Evolutionary conservation across 306 rosid genomes (phyloP).

Genomic region (Clitoria ternatea): DNA sequence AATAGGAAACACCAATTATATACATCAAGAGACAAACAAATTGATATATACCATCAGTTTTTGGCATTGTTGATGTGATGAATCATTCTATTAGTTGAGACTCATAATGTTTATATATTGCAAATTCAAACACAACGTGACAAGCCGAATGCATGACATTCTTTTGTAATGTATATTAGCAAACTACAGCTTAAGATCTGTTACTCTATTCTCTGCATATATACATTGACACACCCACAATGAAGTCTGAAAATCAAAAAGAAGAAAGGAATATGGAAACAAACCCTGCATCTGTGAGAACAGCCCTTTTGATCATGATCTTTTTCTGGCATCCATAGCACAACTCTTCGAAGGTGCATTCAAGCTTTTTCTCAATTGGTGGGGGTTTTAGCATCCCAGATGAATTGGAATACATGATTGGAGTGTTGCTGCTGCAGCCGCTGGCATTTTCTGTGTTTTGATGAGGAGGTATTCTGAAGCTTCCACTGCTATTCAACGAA

Average conservation of each 20-base stretch:
- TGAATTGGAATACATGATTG: conserved; percentile 78
- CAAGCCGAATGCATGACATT: not conserved
- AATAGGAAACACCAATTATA: not conserved
- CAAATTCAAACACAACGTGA: not conserved
- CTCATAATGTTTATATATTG: not conserved
- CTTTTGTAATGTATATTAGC: not conserved
- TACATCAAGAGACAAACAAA: not conserved
- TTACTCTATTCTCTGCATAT: not conserved
- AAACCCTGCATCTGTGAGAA: conserved; percentile 52
- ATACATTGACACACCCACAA: not conserved
- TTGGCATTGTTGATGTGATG: not conserved
- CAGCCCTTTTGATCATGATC: conserved; percentile 59
- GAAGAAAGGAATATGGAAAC: conserved; percentile 4
- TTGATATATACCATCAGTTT: not conserved
- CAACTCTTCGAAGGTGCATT: conserved; percentile 84
- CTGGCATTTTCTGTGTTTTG: conserved; percentile 1
- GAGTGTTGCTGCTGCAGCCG: conserved; percentile 27
- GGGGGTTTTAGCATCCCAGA: conserved; percentile 69
- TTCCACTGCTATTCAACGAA: not conserved
- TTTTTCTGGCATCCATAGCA: conserved; percentile 76
- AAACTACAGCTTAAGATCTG: not conserved
- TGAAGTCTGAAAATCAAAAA: not conserved
- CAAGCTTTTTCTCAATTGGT: conserved; percentile 58
- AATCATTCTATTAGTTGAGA: not conserved
- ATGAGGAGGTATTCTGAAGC: not conserved